Base-by-base conservation (phyloP, 1,284 basidiomycete genomes). In the Sporisorium iseilematis-ciliati region DNA sequence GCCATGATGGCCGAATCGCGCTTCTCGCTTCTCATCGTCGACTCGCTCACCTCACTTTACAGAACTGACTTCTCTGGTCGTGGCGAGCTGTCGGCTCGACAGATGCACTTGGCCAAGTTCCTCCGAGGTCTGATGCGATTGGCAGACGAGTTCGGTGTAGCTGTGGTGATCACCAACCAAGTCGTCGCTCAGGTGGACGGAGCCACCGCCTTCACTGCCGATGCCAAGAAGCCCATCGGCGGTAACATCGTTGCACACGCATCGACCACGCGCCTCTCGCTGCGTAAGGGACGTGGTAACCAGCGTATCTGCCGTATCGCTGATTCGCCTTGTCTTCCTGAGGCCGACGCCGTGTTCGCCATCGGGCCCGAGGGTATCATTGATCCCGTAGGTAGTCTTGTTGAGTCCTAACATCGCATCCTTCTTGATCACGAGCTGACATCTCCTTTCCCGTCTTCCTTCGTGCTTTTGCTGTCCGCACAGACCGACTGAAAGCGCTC, bases 101-200 rank as follows among this genome's bases (percentile, higher is more conserved):
- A 99, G 85, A 94, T 91, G 70, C 97, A 99, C 85, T 89, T 99
- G n/a, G 97, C 95, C 46, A 97, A 95, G 85, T 99, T 98, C 88
- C 87, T 99, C 55, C 90, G 97, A 59, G 95, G 92, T 2, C 88
- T 99, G 46, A 93, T 97, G 87, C 89, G 97, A 46, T 87, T 99
- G 48, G 97, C 96, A 4, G 96, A 99, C 83, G 97, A 99, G 89
- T 99, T 94, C 82, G 97, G 96, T 33, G 93, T 99, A 29, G 96
- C 96, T 0, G 96, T 99, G 18, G 95, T 99, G 4, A 91, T 98
- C 57, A 95, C 94, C 6, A 99, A 99, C 85, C 97, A 99, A 86
- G 97, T 99, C 67, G 97, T 99, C 88, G 97, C 97, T 18, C 95
- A 92, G 76, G 96, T 97, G 1, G 97, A 99, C 63, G 81, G 79